Percentiles rank a stretch among this genome's conserved stretches.
Conservation (phyloP, 2,329 filamentous ascomycete species). For the Pseudogymnoascus sp. region DNA sequence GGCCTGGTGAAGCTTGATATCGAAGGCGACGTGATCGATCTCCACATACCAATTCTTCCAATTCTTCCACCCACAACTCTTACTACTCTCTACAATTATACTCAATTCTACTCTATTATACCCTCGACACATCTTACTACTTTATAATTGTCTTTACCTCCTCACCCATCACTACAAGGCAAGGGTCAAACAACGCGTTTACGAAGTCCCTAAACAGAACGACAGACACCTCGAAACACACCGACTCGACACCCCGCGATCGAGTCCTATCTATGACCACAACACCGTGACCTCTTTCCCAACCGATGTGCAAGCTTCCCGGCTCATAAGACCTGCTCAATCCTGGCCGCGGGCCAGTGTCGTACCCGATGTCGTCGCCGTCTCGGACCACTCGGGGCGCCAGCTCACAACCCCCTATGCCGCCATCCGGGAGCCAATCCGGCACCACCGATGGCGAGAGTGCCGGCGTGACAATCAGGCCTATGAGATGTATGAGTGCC, state of each 20-base stretch:
- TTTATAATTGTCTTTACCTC: background rate
- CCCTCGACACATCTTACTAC: background rate
- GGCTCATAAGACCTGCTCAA: background rate
- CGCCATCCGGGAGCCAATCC: background rate
- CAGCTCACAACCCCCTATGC: slow-evolving; percentile 2
- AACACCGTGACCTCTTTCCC: background rate
- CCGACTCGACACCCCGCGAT: background rate
- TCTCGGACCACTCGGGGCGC: background rate
- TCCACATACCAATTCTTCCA: slow-evolving; percentile 2
- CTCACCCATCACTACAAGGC: background rate
- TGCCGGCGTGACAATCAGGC: slow-evolving; percentile 48
- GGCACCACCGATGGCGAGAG: slow-evolving; percentile 29
- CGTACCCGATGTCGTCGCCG: background rate
- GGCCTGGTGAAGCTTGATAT: slow-evolving; percentile 3
- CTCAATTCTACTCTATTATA: background rate
- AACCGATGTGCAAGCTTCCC: slow-evolving; percentile 3
- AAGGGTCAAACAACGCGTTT: background rate
- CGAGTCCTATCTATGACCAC: background rate
- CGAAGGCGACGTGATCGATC: slow-evolving; percentile 3
- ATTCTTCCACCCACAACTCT: slow-evolving; percentile 4
- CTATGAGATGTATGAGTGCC: slow-evolving; percentile 56
- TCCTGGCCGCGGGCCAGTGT: slow-evolving; percentile 3
- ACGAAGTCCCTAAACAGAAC: background rate
- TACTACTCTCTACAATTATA: background rate
- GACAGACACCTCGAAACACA: background rate